A percentile compares a stretch with the other conserved stretches of the same genome.
phyloP scores from a whole-genome alignment of 805 yeast genomes.

The Candida nitratophila region DNA sequence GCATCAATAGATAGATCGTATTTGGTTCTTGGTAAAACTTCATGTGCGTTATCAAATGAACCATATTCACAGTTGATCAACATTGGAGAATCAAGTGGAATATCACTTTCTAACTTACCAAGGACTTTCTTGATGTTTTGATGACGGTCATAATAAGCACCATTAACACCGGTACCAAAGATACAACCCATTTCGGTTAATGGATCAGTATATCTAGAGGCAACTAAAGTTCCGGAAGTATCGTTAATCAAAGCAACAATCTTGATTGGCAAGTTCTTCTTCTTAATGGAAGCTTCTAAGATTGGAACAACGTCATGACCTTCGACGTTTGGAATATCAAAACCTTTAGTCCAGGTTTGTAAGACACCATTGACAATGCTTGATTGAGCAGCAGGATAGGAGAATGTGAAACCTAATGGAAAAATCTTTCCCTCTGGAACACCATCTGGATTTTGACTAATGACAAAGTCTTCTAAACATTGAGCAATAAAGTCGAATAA shows the following conservation, averaged over 20 bases:
- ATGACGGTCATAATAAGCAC: slow-evolving; percentile 86
- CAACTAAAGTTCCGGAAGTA: slow-evolving; percentile 95
- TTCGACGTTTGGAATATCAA: slow-evolving; percentile 91
- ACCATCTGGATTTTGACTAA: slow-evolving; percentile 65
- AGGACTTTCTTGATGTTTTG: slow-evolving; percentile 75
- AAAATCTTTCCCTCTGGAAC: slow-evolving; percentile 42
- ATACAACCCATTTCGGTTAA: slow-evolving; percentile 93
- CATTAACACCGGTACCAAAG: slow-evolving; percentile 98
- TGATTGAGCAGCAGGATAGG: slow-evolving; percentile 82
- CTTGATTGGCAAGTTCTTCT: slow-evolving; percentile 67
- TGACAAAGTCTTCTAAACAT: slow-evolving; percentile 67
- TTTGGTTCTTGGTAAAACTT: slow-evolving; percentile 82
- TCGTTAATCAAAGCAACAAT: slow-evolving; percentile 95
- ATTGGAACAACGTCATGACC: slow-evolving; percentile 92
- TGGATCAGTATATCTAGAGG: slow-evolving; percentile 89
- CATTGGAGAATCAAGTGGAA: slow-evolving; percentile 67
- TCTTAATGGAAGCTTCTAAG: slow-evolving; percentile 70
- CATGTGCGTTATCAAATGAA: slow-evolving; percentile 91
- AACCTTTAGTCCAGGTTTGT: slow-evolving; percentile 99
- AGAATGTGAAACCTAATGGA: slow-evolving; percentile 94
- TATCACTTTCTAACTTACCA: slow-evolving; percentile 64
- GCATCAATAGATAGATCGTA: slow-evolving; percentile 78
- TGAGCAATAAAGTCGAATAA: slow-evolving; percentile 87
- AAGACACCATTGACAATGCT: slow-evolving; percentile 81
- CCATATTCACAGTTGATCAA: slow-evolving; percentile 99